These are phyloP conservation scores for Fusarium sp. DNA, from an alignment of 2,329 filamentous ascomycete genomes.

Conservation along the genomic window DNA sequence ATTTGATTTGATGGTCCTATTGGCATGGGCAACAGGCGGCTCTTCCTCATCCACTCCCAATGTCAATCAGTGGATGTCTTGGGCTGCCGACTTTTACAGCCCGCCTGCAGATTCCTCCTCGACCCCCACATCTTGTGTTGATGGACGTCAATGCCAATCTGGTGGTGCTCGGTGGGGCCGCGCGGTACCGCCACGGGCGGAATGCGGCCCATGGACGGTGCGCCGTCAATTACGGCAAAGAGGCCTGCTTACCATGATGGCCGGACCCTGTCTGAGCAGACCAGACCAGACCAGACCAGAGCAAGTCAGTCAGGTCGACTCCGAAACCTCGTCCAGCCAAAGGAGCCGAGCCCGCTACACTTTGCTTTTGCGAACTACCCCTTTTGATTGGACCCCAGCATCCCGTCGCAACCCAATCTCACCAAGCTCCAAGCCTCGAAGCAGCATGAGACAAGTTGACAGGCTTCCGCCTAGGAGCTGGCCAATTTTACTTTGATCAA, in stretches of 20 bases:
- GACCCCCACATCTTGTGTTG: slow-evolving; percentile 23
- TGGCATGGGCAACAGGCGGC: not conserved
- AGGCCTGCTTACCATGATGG: slow-evolving; percentile 12
- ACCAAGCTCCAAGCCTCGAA: slow-evolving; percentile 5
- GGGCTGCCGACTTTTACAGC: slow-evolving; percentile 5
- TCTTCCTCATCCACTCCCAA: not conserved
- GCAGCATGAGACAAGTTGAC: slow-evolving; percentile 10
- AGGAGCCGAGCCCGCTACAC: slow-evolving; percentile 26
- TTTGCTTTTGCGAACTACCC: slow-evolving; percentile 35
- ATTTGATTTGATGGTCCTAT: not conserved
- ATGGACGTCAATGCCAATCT: slow-evolving; percentile 1
- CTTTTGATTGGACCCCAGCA: slow-evolving; percentile 32
- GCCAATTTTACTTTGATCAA: slow-evolving; percentile 9
- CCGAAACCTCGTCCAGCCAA: slow-evolving; percentile 27
- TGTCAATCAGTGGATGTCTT: not conserved
- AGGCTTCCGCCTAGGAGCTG: slow-evolving; percentile 8
- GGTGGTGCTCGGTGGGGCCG: slow-evolving; percentile 21
- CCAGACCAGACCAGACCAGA: not conserved
- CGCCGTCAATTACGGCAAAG: slow-evolving; percentile 27
- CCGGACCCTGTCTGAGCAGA: slow-evolving; percentile 23
- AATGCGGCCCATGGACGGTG: slow-evolving; percentile 27
- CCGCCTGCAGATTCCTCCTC: not conserved
- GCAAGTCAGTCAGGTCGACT: slow-evolving; percentile 2
- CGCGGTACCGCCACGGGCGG: slow-evolving; percentile 26
- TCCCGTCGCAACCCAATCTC: slow-evolving; percentile 27